Base-by-base conservation (phyloP, 1,284 basidiomycete genomes). In the Tausonia pullulans region DNA sequence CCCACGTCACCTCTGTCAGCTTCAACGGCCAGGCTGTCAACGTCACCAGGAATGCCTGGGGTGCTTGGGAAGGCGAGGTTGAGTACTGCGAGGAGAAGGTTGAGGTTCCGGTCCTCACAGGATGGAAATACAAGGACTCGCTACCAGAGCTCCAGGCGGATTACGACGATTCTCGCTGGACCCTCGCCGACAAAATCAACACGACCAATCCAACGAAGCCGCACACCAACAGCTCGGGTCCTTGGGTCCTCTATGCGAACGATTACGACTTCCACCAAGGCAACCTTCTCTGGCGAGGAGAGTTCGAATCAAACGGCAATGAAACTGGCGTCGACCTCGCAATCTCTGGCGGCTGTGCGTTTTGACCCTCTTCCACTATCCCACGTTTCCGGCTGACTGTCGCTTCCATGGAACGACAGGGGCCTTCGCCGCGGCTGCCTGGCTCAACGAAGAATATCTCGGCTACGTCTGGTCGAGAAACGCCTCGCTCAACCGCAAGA, bases 251-350 rank as follows among this genome's bases (percentile, higher is more conserved):
- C 10, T 81, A 79, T 58, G 78, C 80, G 0, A 78, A 79, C 58
- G 80, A 82, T 52, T 83, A 83, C 68, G 81, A 81, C 4, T 83
- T 77, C 68, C 82, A 82, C 68, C 80, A 78, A 1, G 82, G 81
- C n/a, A 81, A 80, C 68, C 79, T 82, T 59, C 68, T 83, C 39
- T 83, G 81, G 80, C 76, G 81, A 1, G 81, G 76, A 6, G 78
- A 79, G 55, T 82, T 83, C 71, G 76, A 68, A 5, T 5, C 52
- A 10, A 6, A 9, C 46, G n/a, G 52, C 9, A 45, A 10, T n/a
- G n/a, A n/a, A n/a, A n/a, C n/a, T n/a, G n/a, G n/a, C n/a, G n/a
- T n/a, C n/a, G n/a, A n/a, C n/a, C n/a, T n/a, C n/a, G n/a, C n/a
- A n/a, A n/a, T n/a, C n/a, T n/a, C n/a, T n/a, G n/a, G n/a, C n/a